Conservation (phyloP, 2,329 filamentous ascomycete species). For the Apiospora rasikravindrae region DNA sequence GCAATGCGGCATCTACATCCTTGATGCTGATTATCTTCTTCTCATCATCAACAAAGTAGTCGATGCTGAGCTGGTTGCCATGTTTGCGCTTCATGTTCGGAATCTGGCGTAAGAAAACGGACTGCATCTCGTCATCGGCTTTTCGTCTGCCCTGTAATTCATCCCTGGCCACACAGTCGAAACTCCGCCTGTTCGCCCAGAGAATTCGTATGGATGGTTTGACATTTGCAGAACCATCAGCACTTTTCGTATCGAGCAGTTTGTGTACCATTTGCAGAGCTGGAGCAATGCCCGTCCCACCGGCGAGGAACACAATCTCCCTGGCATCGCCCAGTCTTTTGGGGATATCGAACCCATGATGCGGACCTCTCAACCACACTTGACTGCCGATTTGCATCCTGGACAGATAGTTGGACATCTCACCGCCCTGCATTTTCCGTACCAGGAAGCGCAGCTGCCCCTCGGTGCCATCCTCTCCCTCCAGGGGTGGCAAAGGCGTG, state of each 20-base stretch:
- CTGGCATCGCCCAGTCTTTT: conserved; percentile 42
- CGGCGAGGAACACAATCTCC: conserved; percentile 82
- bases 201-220: conserved; percentile 70
- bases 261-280: conserved; percentile 80
- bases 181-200: conserved; percentile 76
- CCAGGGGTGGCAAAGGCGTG: conserved; percentile 75
- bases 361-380: conserved; percentile 80
- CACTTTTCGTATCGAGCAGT: conserved; percentile 51
- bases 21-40: conserved; percentile 64
- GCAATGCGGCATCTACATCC: conserved; percentile 49
- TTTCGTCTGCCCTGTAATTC: conserved; percentile 48
- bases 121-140: conserved; percentile 22
- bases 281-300: conserved; percentile 90
- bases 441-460: conserved; percentile 74
- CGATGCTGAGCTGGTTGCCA: conserved; percentile 63
- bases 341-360: conserved; percentile 65
- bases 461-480: conserved; percentile 36
- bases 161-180: conserved; percentile 68
- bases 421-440: conserved; percentile 77
- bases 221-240: conserved; percentile 22
- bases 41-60: conserved; percentile 86
- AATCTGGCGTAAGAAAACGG: conserved; percentile 54
- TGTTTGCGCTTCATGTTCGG: conserved; percentile 64
- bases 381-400: conserved; percentile 64
- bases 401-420: conserved; percentile 84